Base-by-base conservation (phyloP, 495 filamentous ascomycete genomes). In the Penicilliopsis zonata region DNA sequence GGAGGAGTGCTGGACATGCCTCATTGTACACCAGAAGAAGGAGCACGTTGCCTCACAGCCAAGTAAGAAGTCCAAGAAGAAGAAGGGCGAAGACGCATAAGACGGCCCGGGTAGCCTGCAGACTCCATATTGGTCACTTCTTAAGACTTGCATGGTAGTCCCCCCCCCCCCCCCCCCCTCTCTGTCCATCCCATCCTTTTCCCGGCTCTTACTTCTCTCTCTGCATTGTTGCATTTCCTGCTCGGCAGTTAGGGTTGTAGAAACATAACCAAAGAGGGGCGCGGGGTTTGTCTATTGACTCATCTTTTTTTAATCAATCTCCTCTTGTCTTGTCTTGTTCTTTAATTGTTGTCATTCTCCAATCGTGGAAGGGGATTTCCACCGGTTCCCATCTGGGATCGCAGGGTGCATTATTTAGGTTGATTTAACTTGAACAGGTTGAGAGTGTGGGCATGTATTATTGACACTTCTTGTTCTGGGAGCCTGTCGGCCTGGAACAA, bases 21-120 rank as follows among this genome's bases (percentile, higher is more conserved):
- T 94, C 41, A 66, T 84, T 38, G 85, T 94, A 34, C 85, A 92
- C 59, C 78, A 86, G 53, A 82, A 77, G 50, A 80, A 79, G 47
- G 68, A 78, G 47, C 73, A 70, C 18, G 63, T 63, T 9, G 55
- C 65, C 6, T 50, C 47, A 31, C 46, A 64, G 21, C 46, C 65
- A 33, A 59, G 55, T 34, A 61, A 63, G 44, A 74, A 74, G 57
- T 81, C 79, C 65, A 79, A 80, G 67, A 81, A 82, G 65, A 74
- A 74, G 60, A 72, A 70, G 49, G 59, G 53, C 44, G 59, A 63
- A 9, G 60, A 57, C 30, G 47, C 50, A 41, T 62, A 59, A 43
- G n/a, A n/a, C n/a, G n/a, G n/a, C n/a, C n/a, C n/a, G n/a, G n/a
- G n/a, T n/a, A n/a, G n/a, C n/a, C n/a, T n/a, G n/a, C n/a, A n/a